Conservation (phyloP, 495 filamentous ascomycete genomes). For the Chaetomium fimeti region DNA sequence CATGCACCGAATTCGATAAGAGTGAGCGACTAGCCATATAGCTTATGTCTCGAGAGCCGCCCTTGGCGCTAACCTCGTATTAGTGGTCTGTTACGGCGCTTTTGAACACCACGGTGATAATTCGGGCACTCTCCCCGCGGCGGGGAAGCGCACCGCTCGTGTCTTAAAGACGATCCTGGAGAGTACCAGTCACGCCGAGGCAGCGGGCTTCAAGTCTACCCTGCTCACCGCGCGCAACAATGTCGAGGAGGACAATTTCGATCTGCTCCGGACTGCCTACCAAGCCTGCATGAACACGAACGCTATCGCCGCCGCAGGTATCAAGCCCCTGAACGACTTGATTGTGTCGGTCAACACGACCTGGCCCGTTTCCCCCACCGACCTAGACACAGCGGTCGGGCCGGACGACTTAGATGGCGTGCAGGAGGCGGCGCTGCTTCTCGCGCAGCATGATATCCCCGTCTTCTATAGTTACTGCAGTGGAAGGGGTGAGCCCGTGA, state of each 20-base stretch:
- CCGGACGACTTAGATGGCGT: slow-evolving; percentile 6
- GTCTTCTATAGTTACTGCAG: background rate
- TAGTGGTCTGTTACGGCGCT: slow-evolving; percentile 66
- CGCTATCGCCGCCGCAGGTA: slow-evolving; percentile 53
- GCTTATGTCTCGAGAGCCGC: no score
- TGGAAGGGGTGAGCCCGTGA: background rate
- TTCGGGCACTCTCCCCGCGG: slow-evolving; percentile 57
- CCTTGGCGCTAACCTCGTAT: background rate
- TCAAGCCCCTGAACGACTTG: slow-evolving; percentile 54
- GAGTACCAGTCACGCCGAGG: slow-evolving; percentile 50
- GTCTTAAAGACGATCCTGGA: slow-evolving; percentile 65
- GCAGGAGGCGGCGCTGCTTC: slow-evolving; percentile 5
- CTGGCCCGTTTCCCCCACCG: slow-evolving; percentile 16
- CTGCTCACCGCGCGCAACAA: slow-evolving; percentile 18
- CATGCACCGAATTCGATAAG: slow-evolving; percentile 68
- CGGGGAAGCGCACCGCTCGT: slow-evolving; percentile 58
- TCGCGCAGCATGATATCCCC: background rate
- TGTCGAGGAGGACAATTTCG: slow-evolving; percentile 61
- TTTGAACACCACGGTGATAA: slow-evolving; percentile 61
- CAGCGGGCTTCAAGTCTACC: background rate
- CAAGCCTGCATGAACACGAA: slow-evolving; percentile 63
- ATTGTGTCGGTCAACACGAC: slow-evolving; percentile 24
- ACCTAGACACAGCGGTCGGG: background rate
- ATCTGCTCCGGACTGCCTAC: slow-evolving; percentile 63
- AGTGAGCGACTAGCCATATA: slow-evolving; percentile 23